phyloP scores from a whole-genome alignment of 2,329 filamentous ascomycete species.

The Tolypocladium sp. region DNA sequence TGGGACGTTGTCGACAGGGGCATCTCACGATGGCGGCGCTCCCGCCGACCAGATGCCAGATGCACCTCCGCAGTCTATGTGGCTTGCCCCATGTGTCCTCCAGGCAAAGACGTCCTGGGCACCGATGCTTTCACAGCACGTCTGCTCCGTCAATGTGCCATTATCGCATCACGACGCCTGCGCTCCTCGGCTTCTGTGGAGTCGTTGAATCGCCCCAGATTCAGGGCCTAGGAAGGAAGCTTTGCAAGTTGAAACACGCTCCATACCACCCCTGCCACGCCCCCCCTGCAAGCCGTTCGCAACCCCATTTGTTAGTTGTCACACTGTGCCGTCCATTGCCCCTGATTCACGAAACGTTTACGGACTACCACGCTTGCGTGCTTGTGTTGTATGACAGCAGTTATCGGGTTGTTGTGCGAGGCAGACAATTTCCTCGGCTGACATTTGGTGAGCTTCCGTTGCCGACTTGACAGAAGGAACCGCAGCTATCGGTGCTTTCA shows the following conservation, averaged over 20 bases:
- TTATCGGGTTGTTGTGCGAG: not conserved
- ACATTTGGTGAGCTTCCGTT: not conserved
- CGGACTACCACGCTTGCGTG: too few species aligned
- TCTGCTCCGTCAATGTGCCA: not conserved
- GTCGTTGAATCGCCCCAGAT: not conserved
- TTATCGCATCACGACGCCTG: not conserved
- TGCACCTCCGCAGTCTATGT: not conserved
- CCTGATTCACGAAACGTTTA: not conserved
- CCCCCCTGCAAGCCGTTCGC: not conserved
- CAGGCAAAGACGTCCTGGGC: not conserved
- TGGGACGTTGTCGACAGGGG: not conserved
- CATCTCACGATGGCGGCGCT: not conserved
- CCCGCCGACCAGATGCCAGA: not conserved
- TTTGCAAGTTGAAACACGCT: not conserved
- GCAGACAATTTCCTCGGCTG: not conserved
- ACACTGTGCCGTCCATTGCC: not conserved
- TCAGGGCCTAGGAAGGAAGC: not conserved
- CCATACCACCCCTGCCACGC: too few species aligned
- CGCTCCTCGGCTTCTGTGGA: not conserved
- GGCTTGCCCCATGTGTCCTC: not conserved
- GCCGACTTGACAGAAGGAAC: too few species aligned
- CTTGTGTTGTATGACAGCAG: too few species aligned
- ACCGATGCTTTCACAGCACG: not conserved
- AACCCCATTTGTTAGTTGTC: not conserved
- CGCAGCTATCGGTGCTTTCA: not conserved